Evolutionary conservation across 1,284 basidiomycete species (phyloP).

Genomic region (Ustilago esculenta): DNA sequence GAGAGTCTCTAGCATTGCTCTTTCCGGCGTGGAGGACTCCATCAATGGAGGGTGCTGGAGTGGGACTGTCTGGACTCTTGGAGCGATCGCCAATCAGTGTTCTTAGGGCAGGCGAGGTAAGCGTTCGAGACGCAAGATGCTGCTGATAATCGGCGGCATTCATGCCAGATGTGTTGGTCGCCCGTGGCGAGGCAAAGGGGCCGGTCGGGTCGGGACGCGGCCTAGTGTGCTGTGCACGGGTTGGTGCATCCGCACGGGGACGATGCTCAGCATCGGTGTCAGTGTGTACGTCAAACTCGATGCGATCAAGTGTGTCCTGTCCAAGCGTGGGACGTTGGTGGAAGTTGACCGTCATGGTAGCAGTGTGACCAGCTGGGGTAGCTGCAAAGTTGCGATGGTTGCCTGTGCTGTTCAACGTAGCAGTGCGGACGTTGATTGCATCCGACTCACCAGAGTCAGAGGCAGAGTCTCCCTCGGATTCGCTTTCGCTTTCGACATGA

Average conservation of each 20-base stretch:
- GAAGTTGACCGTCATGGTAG: slow-evolving; percentile 25
- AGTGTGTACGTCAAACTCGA: slow-evolving; percentile 41
- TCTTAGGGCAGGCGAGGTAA: slow-evolving; percentile 43
- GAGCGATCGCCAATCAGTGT: slow-evolving; percentile 47
- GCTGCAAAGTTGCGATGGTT: slow-evolving; percentile 50
- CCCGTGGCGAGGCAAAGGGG: slow-evolving; percentile 37
- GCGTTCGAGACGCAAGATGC: slow-evolving; percentile 40
- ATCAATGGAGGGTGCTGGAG: slow-evolving; percentile 42
- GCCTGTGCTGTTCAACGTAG: slow-evolving; percentile 43
- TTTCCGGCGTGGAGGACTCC: slow-evolving; percentile 28
- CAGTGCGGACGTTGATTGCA: slow-evolving; percentile 22
- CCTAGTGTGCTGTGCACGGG: slow-evolving; percentile 4
- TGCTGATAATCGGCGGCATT: slow-evolving; percentile 48
- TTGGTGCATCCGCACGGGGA: slow-evolving; percentile 7
- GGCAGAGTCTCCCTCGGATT: slow-evolving; percentile 32
- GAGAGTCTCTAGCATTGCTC: slow-evolving; percentile 1
- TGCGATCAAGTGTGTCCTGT: slow-evolving; percentile 40
- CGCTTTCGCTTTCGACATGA: slow-evolving; percentile 42
- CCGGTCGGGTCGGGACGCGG: slow-evolving; percentile 26
- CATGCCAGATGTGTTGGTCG: slow-evolving; percentile 34
- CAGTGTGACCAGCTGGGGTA: slow-evolving; percentile 38
- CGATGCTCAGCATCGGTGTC: slow-evolving; percentile 37
- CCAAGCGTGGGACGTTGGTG: slow-evolving; percentile 41
- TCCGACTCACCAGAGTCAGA: slow-evolving; percentile 41
- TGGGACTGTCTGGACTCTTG: slow-evolving; percentile 47